phyloP scores from a whole-genome alignment of 805 yeast species.

The Ogataea thermomethanolica region DNA sequence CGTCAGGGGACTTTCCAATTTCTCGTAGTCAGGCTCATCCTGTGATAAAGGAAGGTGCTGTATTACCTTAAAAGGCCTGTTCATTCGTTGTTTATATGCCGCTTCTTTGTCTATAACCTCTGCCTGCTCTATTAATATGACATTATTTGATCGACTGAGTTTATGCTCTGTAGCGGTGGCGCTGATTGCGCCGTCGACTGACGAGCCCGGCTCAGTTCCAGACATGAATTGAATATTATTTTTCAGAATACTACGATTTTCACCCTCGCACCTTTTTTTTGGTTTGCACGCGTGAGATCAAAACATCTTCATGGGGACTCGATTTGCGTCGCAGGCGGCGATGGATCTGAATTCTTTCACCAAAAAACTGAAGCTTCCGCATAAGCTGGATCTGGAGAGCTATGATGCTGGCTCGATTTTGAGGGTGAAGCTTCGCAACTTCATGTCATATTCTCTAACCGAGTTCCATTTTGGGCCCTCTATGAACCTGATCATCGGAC shows the following conservation, averaged over 20 bases:
- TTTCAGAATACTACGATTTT: not conserved
- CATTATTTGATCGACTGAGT: constrained; percentile 24
- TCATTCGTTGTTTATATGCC: constrained; percentile 28
- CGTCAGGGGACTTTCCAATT: constrained; percentile 62
- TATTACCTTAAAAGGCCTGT: constrained; percentile 62
- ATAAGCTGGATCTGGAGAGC: constrained; percentile 21
- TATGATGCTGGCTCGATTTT: constrained; percentile 47
- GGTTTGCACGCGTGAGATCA: constrained; percentile 2
- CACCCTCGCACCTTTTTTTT: constrained; percentile 2
- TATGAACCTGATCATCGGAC: constrained; percentile 90
- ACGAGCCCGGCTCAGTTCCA: constrained; percentile 7
- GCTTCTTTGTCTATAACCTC: constrained; percentile 31
- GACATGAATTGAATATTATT: constrained; percentile 1
- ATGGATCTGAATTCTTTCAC: constrained; percentile 12
- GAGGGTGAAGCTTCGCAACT: constrained; percentile 52
- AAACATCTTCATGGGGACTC: constrained; percentile 9
- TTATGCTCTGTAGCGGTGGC: constrained; percentile 11
- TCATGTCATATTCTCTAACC: constrained; percentile 65
- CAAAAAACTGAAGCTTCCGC: constrained; percentile 18
- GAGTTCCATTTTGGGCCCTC: constrained; percentile 78
- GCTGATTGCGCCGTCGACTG: constrained; percentile 4
- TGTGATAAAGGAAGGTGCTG: constrained; percentile 66
- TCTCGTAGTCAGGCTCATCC: constrained; percentile 59
- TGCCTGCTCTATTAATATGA: constrained; percentile 28
- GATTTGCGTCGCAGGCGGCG: constrained; percentile 10